Percentiles rank a stretch among this genome's conserved stretches.
These are phyloP conservation scores for Colletotrichum sansevieriae DNA, from an alignment of 2,329 filamentous ascomycete genomes.

Conservation along the genomic window DNA sequence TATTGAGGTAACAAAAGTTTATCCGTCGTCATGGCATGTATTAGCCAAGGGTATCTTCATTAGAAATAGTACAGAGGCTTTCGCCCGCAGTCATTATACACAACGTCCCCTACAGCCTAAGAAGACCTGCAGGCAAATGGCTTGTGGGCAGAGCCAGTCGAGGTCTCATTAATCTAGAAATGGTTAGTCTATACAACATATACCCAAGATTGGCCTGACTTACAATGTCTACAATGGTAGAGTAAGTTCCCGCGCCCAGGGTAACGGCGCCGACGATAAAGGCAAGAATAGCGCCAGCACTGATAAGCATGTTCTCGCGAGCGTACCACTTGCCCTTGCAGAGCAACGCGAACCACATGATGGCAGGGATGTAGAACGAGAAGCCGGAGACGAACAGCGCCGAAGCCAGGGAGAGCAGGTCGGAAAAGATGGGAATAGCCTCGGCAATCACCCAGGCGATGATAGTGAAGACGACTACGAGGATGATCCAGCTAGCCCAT, in stretches of 20 bases:
- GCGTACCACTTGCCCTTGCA: constrained; percentile 45
- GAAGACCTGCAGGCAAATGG: constrained; percentile 37
- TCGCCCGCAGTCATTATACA: constrained; percentile 5
- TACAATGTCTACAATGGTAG: constrained; percentile 49
- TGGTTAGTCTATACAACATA: neutral
- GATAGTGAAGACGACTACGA: constrained; percentile 70
- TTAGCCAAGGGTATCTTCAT: constrained; percentile 26
- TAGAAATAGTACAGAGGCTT: neutral
- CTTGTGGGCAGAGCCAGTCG: constrained; percentile 34
- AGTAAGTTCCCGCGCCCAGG: constrained; percentile 48
- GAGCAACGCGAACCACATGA: constrained; percentile 40
- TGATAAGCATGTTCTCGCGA: constrained; percentile 46
- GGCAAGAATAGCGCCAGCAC: constrained; percentile 45
- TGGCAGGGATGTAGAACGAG: constrained; percentile 42
- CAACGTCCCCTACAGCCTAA: neutral
- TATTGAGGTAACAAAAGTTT: too few species aligned
- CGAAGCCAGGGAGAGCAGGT: constrained; percentile 70
- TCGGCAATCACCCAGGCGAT: constrained; percentile 79
- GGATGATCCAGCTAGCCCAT: constrained; percentile 69
- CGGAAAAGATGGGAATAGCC: constrained; percentile 79
- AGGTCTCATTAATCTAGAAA: constrained; percentile 43
- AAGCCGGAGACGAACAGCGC: constrained; percentile 65
- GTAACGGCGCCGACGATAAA: constrained; percentile 48
- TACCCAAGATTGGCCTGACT: constrained; percentile 30
- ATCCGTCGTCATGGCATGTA: neutral